phyloP scores from a whole-genome alignment of 2,329 filamentous ascomycete genomes.

The Metarhizium album region DNA sequence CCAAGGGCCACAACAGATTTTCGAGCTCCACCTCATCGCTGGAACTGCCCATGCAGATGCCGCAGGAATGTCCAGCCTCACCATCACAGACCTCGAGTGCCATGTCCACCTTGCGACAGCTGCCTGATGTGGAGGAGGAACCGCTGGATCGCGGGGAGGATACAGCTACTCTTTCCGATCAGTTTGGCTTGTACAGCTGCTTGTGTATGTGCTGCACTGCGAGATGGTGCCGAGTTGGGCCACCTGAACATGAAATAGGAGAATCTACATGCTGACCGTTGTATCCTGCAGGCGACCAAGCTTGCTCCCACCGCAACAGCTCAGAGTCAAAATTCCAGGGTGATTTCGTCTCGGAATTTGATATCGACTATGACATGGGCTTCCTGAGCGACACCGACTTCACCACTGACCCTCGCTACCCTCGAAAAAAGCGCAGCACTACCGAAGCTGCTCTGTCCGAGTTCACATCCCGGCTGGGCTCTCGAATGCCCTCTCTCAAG shows the following conservation, averaged over 20 bases:
- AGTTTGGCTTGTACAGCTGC: constrained; percentile 50
- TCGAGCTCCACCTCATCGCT: constrained; percentile 73
- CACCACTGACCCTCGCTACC: constrained; percentile 27
- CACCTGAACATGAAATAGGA: neutral
- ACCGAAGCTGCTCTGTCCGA: constrained; percentile 49
- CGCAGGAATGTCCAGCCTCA: constrained; percentile 12
- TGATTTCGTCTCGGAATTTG: constrained; percentile 30
- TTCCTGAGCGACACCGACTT: constrained; percentile 56
- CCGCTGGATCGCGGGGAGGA: constrained; percentile 58
- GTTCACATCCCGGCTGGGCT: constrained; percentile 55
- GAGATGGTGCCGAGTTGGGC: neutral
- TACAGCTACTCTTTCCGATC: constrained; percentile 15
- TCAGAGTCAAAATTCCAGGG: constrained; percentile 27
- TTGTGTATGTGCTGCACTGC: constrained; percentile 55
- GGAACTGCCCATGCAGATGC: constrained; percentile 39
- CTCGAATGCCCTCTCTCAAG: constrained; percentile 43
- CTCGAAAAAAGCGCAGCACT: constrained; percentile 44
- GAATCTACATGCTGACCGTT: neutral
- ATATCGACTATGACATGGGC: constrained; percentile 54
- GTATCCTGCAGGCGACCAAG: constrained; percentile 41
- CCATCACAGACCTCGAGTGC: constrained; percentile 21
- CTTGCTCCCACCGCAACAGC: constrained; percentile 46
- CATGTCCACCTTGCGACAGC: constrained; percentile 51
- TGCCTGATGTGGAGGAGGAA: constrained; percentile 82
- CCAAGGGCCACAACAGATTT: constrained; percentile 52